Conservation (phyloP, 2,329 filamentous ascomycete species). For the Epichloe sp. region DNA sequence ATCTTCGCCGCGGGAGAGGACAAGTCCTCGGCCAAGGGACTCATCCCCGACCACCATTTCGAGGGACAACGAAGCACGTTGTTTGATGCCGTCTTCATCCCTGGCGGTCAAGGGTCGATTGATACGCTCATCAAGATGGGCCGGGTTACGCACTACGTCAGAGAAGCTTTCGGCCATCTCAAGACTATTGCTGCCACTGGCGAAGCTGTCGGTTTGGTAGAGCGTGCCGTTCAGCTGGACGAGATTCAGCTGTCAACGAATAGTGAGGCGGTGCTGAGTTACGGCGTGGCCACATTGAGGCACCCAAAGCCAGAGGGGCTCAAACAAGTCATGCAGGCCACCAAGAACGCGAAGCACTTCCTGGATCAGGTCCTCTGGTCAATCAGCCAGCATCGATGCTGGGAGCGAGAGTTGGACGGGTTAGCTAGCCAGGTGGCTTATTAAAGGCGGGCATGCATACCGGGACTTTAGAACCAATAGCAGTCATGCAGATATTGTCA, state of each 20-base stretch:
- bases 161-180: constrained; percentile 70
- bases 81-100: constrained; percentile 69
- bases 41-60: constrained; percentile 63
- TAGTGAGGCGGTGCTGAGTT: constrained; percentile 45
- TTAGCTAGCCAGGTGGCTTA: constrained; percentile 55
- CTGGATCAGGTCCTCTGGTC: constrained; percentile 56
- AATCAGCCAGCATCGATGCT: constrained; percentile 62
- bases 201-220: constrained; percentile 53
- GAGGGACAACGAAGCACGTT: constrained; percentile 69
- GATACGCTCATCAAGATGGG: constrained; percentile 54
- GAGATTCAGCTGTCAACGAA: constrained; percentile 30
- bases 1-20: constrained; percentile 50
- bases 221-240: constrained; percentile 30
- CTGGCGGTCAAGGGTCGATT: constrained; percentile 53
- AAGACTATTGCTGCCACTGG: constrained; percentile 68
- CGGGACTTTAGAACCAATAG: no score
- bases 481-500: no score
- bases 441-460: constrained; percentile 19
- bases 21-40: constrained; percentile 35
- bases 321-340: constrained; percentile 47
- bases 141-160: constrained; percentile 61
- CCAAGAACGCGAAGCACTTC: constrained; percentile 56
- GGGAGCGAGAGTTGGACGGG: constrained; percentile 59
- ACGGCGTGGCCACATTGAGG: constrained; percentile 61
- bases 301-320: constrained; percentile 41